phyloP scores from a whole-genome alignment of 805 yeast genomes.

The Pichia nakasei region DNA sequence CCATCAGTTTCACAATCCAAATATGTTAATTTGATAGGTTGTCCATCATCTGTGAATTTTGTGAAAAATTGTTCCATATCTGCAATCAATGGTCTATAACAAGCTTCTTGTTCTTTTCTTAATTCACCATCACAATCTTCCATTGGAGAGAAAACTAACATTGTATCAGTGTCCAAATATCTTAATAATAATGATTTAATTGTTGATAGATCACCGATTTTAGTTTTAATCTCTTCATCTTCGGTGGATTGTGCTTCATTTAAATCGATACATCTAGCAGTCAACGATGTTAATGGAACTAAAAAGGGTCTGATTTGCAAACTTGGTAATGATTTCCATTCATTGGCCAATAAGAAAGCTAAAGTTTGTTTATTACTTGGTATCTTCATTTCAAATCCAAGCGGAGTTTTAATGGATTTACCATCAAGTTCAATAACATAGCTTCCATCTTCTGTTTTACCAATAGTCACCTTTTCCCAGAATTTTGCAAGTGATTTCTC shows the following conservation, averaged over 20 bases:
- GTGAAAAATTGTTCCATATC: conserved; percentile 57
- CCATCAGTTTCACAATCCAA: conserved; percentile 82
- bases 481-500: conserved; percentile 63
- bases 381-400: conserved; percentile 60
- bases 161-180: conserved; percentile 90
- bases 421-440: conserved; percentile 59
- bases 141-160: conserved; percentile 74
- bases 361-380: conserved; percentile 52
- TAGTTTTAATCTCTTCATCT: conserved; percentile 43
- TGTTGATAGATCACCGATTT: conserved; percentile 52
- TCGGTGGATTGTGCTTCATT: conserved; percentile 30
- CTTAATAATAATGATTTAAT: conserved; percentile 57
- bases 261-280: conserved; percentile 81
- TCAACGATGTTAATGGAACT: conserved; percentile 80
- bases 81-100: conserved; percentile 64
- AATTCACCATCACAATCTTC: conserved; percentile 78
- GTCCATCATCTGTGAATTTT: conserved; percentile 25
- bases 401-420: conserved; percentile 75
- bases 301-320: conserved; percentile 65
- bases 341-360: conserved; percentile 73
- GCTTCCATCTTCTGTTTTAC: conserved; percentile 23
- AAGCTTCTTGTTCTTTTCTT: conserved; percentile 69
- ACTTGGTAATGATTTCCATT: conserved; percentile 72
- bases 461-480: conserved; percentile 64
- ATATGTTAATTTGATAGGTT: conserved; percentile 35